A percentile compares a stretch with the other conserved stretches of the same genome.
Conservation (phyloP, 23 red algal species). For the Gracilaria gracilis region DNA sequence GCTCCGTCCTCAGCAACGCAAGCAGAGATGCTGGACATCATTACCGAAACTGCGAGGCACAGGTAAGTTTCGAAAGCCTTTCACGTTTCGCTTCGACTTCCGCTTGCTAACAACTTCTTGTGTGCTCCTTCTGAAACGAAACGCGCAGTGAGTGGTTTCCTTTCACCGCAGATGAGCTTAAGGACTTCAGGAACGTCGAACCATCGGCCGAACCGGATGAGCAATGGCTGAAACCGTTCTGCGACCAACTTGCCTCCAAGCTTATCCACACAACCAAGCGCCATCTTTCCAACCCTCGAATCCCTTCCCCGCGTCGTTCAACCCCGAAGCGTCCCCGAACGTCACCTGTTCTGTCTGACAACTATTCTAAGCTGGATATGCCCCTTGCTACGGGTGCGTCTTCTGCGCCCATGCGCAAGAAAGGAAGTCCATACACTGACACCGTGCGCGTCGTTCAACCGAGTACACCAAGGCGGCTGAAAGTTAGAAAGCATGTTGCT, state of each 20-base stretch:
- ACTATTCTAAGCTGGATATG: not conserved
- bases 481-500: not conserved
- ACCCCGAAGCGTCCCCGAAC: conserved; percentile 47
- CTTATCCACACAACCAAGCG: conserved; percentile 16
- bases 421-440: not conserved
- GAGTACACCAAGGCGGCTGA: not conserved
- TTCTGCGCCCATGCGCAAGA: not conserved
- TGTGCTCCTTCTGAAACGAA: not conserved
- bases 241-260: conserved; percentile 31
- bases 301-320: not conserved
- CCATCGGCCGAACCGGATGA: conserved; percentile 2
- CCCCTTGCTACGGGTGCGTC: conserved; percentile 1
- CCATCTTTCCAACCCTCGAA: conserved; percentile 3
- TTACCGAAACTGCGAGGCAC: conserved; percentile 40
- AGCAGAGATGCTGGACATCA: conserved; percentile 26
- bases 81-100: conserved; percentile 2
- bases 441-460: not conserved
- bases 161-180: conserved; percentile 1
- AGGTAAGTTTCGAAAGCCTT: conserved; percentile 24
- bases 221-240: conserved; percentile 30
- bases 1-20: conserved; percentile 12
- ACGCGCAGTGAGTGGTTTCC: conserved; percentile 27
- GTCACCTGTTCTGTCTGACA: not conserved
- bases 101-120: not conserved
- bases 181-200: not conserved